Percentiles rank a stretch among this genome's conserved stretches.
Conservation (phyloP, 495 filamentous ascomycete species). For the Tuber microsphaerosporum region DNA sequence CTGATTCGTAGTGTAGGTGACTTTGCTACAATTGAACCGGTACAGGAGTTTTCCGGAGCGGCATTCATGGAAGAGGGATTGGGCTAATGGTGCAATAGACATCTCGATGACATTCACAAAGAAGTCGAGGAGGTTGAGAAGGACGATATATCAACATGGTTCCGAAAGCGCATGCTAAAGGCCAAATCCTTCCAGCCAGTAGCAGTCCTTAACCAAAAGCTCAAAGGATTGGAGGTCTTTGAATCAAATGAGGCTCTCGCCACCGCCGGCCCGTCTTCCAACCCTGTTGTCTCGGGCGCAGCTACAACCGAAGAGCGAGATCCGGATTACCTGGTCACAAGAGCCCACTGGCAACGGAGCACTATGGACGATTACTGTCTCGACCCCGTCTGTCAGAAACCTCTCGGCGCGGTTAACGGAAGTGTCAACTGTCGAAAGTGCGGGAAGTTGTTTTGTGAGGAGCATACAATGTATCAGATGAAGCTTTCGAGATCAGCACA, state of each 20-base stretch:
- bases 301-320: conserved; percentile 51
- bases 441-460: conserved; percentile 88
- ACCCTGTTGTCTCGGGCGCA: conserved; percentile 26
- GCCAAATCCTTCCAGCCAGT: conserved; percentile 94
- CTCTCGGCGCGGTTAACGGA: conserved; percentile 68
- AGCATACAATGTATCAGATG: conserved; percentile 99
- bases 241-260: conserved; percentile 74
- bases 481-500: conserved; percentile 83
- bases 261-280: conserved; percentile 28
- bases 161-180: conserved; percentile 90
- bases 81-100: conserved; percentile 47
- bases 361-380: conserved; percentile 70
- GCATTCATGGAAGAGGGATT: neutral
- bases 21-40: conserved; percentile 86
- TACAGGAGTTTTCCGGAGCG: conserved; percentile 41
- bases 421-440: conserved; percentile 88
- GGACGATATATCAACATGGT: conserved; percentile 97
- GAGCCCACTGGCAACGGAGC: conserved; percentile 78
- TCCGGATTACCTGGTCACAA: conserved; percentile 80
- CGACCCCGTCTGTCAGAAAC: conserved; percentile 76
- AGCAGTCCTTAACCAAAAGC: conserved; percentile 84
- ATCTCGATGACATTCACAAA: conserved; percentile 89
- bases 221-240: conserved; percentile 95
- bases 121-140: conserved; percentile 89
- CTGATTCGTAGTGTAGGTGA: conserved; percentile 54